Conservation (phyloP, 306 rosid species). For the Urtica urens region DNA sequence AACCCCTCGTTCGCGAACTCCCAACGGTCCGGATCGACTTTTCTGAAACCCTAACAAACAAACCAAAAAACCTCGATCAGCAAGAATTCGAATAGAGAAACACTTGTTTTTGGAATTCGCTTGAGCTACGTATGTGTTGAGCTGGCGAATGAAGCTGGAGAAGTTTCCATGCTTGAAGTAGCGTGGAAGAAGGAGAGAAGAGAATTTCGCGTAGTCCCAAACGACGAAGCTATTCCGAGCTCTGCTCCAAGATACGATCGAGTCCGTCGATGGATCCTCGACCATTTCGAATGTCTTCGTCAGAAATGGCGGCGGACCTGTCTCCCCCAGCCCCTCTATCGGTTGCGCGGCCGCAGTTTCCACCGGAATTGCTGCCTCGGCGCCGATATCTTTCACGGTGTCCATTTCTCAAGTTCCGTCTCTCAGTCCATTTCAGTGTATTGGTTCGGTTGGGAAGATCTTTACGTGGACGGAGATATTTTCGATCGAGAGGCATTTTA, state of each 20-base stretch:
- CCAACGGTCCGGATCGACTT: constrained; percentile 93
- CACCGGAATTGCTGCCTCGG: too few species aligned
- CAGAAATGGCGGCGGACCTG: constrained; percentile 89
- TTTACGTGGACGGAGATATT: too few species aligned
- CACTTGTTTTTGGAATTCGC: not conserved
- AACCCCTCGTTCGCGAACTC: constrained; percentile 94
- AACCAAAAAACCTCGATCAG: not conserved
- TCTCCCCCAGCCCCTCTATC: constrained; percentile 62
- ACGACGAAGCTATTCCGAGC: constrained; percentile 89
- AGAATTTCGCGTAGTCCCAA: constrained; percentile 70
- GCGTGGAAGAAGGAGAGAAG: constrained; percentile 65
- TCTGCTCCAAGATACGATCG: constrained; percentile 76
- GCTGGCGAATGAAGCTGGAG: constrained; percentile 97
- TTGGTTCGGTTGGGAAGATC: too few species aligned
- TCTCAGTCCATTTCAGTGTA: too few species aligned
- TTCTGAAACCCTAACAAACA: constrained; percentile 60
- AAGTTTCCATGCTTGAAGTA: constrained; percentile 83
- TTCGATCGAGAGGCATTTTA: too few species aligned
- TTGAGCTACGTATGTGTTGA: constrained; percentile 92
- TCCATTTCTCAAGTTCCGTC: too few species aligned
- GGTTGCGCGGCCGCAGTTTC: too few species aligned
- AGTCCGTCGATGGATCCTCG: constrained; percentile 77
- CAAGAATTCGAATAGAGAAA: not conserved
- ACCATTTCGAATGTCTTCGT: constrained; percentile 83
- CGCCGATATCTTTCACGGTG: too few species aligned